phyloP scores from a whole-genome alignment of 164 flowering plant species.

The Vitis riparia region DNA sequence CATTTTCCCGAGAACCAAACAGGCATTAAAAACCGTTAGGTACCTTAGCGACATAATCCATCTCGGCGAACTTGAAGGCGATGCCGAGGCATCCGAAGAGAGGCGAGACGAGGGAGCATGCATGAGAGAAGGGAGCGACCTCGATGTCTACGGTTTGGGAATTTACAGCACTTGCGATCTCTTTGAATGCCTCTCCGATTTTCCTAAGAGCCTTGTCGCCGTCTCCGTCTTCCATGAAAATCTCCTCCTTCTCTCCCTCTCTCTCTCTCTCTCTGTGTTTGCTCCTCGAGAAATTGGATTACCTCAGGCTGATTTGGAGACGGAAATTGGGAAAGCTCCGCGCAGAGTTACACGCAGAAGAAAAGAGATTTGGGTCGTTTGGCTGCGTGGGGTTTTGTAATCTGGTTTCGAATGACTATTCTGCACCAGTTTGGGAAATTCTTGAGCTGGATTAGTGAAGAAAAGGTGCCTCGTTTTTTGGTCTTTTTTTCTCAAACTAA shows the following conservation, averaged over 20 bases:
- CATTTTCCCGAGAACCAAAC: neutral
- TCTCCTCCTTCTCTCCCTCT: slow-evolving; percentile 2
- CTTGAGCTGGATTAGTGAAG: too few relatives aligned
- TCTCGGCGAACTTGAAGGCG: slow-evolving; percentile 96
- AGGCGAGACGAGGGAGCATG: slow-evolving; percentile 90
- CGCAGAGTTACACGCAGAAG: neutral
- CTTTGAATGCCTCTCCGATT: slow-evolving; percentile 61
- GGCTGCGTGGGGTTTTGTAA: neutral
- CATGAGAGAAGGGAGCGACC: slow-evolving; percentile 67
- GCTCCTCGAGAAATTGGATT: too few relatives aligned
- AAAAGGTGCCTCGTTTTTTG: too few relatives aligned
- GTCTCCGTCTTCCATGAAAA: slow-evolving; percentile 34
- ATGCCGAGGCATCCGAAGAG: slow-evolving; percentile 85
- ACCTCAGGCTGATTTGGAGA: too few relatives aligned
- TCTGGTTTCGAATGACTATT: too few relatives aligned
- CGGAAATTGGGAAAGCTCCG: neutral
- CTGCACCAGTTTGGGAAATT: too few relatives aligned
- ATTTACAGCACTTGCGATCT: slow-evolving; percentile 40
- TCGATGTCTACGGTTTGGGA: slow-evolving; percentile 42
- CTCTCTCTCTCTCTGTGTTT: slow-evolving; percentile 8
- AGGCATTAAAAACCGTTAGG: neutral
- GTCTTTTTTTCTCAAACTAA: too few relatives aligned
- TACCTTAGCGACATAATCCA: slow-evolving; percentile 95
- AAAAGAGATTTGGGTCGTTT: neutral
- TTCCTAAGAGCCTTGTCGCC: slow-evolving; percentile 51